Conservation (phyloP, 106 monocot species). For the Acorus gramineus region DNA sequence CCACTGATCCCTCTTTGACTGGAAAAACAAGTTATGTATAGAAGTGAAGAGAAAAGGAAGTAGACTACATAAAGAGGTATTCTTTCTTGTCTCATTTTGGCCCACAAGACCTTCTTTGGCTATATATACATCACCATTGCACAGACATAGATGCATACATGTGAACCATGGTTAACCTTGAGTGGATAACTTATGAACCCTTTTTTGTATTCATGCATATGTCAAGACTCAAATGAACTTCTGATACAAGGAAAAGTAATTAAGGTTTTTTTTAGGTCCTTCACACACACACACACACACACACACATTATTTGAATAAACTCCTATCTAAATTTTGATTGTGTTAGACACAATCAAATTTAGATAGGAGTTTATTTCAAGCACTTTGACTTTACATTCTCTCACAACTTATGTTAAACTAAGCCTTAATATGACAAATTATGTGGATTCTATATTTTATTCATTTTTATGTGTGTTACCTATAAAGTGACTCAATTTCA, state of each 20-base stretch:
- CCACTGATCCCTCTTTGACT: slow-evolving; percentile 56
- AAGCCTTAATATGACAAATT: no score
- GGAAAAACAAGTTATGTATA: not conserved
- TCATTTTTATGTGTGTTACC: no score
- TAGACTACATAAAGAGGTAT: not conserved
- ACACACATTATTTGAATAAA: no score
- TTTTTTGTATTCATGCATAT: slow-evolving; percentile 7
- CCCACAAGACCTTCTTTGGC: slow-evolving; percentile 5
- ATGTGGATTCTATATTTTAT: no score
- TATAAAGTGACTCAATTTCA: no score
- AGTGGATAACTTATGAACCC: not conserved
- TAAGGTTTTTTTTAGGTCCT: no score
- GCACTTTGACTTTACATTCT: no score
- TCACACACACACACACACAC: no score
- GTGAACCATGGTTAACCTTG: not conserved
- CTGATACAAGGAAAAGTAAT: not conserved
- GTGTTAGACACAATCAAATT: no score
- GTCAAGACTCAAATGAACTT: not conserved
- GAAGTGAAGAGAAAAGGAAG: slow-evolving; percentile 5
- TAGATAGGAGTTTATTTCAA: no score
- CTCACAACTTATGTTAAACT: no score
- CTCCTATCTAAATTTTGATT: no score
- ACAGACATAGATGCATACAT: slow-evolving; percentile 30
- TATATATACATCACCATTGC: slow-evolving; percentile 3
- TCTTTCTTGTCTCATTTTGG: slow-evolving; percentile 15